Evolutionary conservation across 106 monocot species (phyloP).

Genomic region (Alisma plantagoaquatica): DNA sequence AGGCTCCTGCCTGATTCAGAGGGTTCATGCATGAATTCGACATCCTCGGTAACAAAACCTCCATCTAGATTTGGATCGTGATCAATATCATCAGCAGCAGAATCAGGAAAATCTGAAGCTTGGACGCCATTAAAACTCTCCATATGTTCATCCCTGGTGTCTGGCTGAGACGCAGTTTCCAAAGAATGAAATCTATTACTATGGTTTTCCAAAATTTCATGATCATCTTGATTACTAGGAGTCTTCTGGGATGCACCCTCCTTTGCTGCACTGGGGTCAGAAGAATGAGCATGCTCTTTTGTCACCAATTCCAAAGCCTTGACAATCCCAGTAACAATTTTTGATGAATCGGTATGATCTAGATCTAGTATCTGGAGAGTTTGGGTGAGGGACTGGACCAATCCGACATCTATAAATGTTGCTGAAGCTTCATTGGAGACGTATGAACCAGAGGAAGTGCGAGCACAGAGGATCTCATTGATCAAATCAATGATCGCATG

Average conservation of each 20-base stretch:
- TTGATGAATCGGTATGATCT: constrained; percentile 82
- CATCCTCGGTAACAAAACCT: constrained; percentile 58
- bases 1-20: constrained; percentile 59
- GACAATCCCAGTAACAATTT: constrained; percentile 70
- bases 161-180: constrained; percentile 65
- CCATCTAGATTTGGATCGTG: constrained; percentile 69
- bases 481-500: constrained; percentile 85
- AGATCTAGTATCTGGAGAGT: constrained; percentile 73
- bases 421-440: constrained; percentile 84
- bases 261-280: constrained; percentile 48
- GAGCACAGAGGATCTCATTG: constrained; percentile 81
- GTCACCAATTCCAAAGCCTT: constrained; percentile 87
- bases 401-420: constrained; percentile 95
- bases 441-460: constrained; percentile 74
- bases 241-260: constrained; percentile 37
- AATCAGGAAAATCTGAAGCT: constrained; percentile 49
- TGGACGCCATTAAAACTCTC: constrained; percentile 54
- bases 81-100: constrained; percentile 80
- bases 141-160: constrained; percentile 44
- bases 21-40: constrained; percentile 94
- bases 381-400: constrained; percentile 57
- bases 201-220: constrained; percentile 19
- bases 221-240: constrained; percentile 48
- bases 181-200: constrained; percentile 45
- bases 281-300: constrained; percentile 78